These are phyloP conservation scores for Phytophthora ramorum DNA, from an alignment of 352 stramenopile species.

Conservation along the genomic window DNA sequence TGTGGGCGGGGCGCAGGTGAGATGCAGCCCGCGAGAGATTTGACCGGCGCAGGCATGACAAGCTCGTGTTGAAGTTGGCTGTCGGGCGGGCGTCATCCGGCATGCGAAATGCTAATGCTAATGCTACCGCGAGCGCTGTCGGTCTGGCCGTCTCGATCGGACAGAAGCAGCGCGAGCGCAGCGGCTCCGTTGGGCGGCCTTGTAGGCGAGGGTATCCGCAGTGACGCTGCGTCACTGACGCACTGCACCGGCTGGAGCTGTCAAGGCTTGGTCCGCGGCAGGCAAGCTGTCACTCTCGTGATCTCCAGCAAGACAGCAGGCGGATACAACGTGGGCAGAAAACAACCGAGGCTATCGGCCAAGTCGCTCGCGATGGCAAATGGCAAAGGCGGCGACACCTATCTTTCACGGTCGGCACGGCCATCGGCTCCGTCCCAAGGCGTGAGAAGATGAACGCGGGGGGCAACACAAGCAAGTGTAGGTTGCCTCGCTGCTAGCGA, in stretches of 20 bases:
- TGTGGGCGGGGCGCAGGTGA: background rate
- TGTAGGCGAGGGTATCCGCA: no score
- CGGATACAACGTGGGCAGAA: conserved; percentile 19
- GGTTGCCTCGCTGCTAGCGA: background rate
- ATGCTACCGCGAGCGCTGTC: no score
- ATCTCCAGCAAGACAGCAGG: conserved; percentile 16
- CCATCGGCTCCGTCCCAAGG: conserved; percentile 2
- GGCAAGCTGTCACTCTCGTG: background rate
- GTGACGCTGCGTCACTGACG: no score
- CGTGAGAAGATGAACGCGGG: conserved; percentile 5
- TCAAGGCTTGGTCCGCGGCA: no score
- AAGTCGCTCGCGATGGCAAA: background rate
- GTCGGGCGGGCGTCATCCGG: conserved; percentile 1
- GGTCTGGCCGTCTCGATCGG: background rate
- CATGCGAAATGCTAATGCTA: background rate
- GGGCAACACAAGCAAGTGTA: background rate
- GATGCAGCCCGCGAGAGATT: conserved; percentile 1
- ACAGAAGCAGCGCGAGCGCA: background rate
- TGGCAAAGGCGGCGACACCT: no score
- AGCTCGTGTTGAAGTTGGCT: conserved; percentile 22
- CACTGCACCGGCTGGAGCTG: no score
- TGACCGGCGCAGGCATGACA: conserved; percentile 23
- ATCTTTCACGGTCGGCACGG: background rate
- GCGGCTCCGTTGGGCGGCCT: background rate
- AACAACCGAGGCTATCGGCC: conserved; percentile 12